These are phyloP conservation scores for Botrytis galanthina DNA, from an alignment of 2,329 filamentous ascomycete species.

Conservation along the genomic window DNA sequence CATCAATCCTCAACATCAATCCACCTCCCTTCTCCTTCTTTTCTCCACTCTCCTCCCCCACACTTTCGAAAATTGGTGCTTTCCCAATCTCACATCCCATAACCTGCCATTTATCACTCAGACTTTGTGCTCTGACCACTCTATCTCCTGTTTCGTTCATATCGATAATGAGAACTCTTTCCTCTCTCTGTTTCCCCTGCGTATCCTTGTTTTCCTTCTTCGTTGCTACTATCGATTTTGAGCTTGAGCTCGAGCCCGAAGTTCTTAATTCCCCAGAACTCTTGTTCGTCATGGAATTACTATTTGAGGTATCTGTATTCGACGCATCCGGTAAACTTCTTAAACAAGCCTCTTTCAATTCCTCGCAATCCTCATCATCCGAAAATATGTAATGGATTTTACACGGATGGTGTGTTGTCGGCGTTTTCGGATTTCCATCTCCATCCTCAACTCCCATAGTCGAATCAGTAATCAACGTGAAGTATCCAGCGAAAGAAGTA, in stretches of 20 bases:
- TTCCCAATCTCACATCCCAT: conserved; percentile 51
- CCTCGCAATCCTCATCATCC: conserved; percentile 78
- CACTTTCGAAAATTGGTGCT: conserved; percentile 60
- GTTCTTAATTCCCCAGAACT: not conserved
- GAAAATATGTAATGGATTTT: conserved; percentile 88
- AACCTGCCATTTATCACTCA: conserved; percentile 73
- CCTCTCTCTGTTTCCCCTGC: conserved; percentile 26
- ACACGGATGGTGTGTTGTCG: conserved; percentile 72
- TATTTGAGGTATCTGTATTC: not conserved
- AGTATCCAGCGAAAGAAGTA: conserved; percentile 69
- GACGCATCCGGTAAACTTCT: conserved; percentile 11
- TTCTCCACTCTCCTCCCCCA: conserved; percentile 40
- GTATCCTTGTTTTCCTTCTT: conserved; percentile 8
- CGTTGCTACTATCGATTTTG: not conserved
- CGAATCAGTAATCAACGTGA: conserved; percentile 77
- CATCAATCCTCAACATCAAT: conserved; percentile 63
- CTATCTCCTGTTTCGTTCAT: conserved; percentile 49
- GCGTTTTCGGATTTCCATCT: conserved; percentile 43
- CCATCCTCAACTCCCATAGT: conserved; percentile 37
- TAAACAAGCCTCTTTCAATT: conserved; percentile 65
- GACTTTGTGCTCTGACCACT: conserved; percentile 67
- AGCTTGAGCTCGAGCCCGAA: not conserved
- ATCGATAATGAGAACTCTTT: conserved; percentile 55
- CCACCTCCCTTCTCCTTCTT: conserved; percentile 28
- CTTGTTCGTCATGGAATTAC: conserved; percentile 1